Percentiles rank a stretch among this genome's conserved stretches.
Conservation (phyloP, 2,329 filamentous ascomycete genomes). For the Plenodomus biglobosus region DNA sequence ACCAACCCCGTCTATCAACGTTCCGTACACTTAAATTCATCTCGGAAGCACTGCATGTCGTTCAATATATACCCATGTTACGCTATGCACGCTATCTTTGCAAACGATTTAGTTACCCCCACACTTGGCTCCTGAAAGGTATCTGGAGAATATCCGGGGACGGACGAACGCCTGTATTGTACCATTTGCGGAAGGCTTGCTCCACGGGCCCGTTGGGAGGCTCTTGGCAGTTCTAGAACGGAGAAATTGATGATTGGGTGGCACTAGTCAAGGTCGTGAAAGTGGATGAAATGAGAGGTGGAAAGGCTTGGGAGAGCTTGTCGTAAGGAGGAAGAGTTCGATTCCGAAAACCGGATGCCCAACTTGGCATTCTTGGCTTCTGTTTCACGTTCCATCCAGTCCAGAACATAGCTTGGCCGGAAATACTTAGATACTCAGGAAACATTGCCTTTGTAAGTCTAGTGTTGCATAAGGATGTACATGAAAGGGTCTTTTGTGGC, state of each 20-base stretch:
- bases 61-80: conserved; percentile 19
- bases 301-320: no score
- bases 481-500: no score
- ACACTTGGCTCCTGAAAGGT: conserved; percentile 6
- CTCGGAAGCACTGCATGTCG: conserved; percentile 4
- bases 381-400: background rate
- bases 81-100: conserved; percentile 3
- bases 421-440: no score
- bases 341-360: background rate
- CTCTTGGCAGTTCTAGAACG: conserved; percentile 18
- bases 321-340: background rate
- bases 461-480: no score
- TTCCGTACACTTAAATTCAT: background rate
- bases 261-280: background rate
- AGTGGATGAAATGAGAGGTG: no score
- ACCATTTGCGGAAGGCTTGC: conserved; percentile 11
- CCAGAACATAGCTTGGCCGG: background rate
- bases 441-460: no score
- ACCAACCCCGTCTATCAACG: background rate
- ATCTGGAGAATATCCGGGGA: conserved; percentile 18
- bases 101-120: conserved; percentile 9
- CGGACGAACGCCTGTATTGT: conserved; percentile 13
- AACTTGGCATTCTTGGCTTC: background rate
- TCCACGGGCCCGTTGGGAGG: conserved; percentile 3
- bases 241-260: conserved; percentile 31